Base-by-base conservation (phyloP, 306 rosid genomes). In the Canavalia gladiata region DNA sequence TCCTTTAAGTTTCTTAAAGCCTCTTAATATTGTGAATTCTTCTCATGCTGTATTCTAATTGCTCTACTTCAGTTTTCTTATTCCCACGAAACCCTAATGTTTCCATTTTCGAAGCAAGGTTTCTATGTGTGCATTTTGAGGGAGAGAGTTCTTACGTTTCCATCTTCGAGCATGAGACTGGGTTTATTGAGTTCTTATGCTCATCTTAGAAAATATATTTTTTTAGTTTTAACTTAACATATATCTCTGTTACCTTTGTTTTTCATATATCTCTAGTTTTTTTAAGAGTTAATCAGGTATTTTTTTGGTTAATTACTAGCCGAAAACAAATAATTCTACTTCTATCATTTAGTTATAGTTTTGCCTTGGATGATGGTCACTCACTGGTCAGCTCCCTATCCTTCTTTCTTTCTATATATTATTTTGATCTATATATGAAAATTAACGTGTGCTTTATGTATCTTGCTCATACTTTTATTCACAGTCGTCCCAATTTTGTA, bases 261-360 rank as follows among this genome's bases (percentile, higher is more conserved):
- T 6, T 13, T 9, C 31, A 1, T 60, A 77, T 46, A 68, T 87
- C 76, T 34, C 69, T 58, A n/a, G 28, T 62, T 68, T 77, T 63
- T 18, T 18, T 33, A 35, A 42, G 68, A 75, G 25, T 64, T 64
- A 6, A 35, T 54, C 67, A 41, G 33, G 25, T 13, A 42, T 35
- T 59, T 50, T 18, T 43, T 3, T 43, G 67, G 54, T 69, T 37
- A 37, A 37, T 37, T 37, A 85, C 55, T 59, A 72, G 18, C 56
- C 51, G 34, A 64, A 65, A 72, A 28, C 76, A 50, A 11, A 37
- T 0, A 67, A 1, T 69, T 25, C 12, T 68, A 7, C 46, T 58
- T 78, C 39, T 55, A 59, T 66, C 55, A 4, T 75, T 56, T 82
- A 5, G 50, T 59, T 59, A 33, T 11, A n/a, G 34, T 31, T 72